Percentiles rank a stretch among this genome's conserved stretches.
phyloP scores from a whole-genome alignment of 1,139 yeast species.

The Pichia cactophila region DNA sequence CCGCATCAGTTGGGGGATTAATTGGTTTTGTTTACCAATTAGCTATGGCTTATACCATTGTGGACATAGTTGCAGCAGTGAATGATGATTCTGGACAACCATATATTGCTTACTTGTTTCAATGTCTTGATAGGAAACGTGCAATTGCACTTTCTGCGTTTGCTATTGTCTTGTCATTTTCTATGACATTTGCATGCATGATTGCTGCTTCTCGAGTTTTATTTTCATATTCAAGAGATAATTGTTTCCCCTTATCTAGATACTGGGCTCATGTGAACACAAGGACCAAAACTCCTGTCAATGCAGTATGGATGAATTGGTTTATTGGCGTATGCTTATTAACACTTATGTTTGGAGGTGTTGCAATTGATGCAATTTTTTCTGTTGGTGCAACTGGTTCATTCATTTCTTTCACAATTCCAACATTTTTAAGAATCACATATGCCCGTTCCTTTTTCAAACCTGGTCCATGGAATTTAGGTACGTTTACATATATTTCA shows the following conservation, averaged over 20 bases:
- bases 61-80: slow-evolving; percentile 44
- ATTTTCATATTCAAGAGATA: slow-evolving; percentile 64
- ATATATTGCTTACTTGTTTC: slow-evolving; percentile 50
- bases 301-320: slow-evolving; percentile 63
- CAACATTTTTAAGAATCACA: slow-evolving; percentile 54
- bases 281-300: slow-evolving; percentile 56
- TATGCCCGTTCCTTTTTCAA: slow-evolving; percentile 46
- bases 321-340: slow-evolving; percentile 51
- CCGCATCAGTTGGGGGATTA: slow-evolving; percentile 54
- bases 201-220: slow-evolving; percentile 65
- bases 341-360: slow-evolving; percentile 58
- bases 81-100: slow-evolving; percentile 59
- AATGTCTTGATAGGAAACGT: slow-evolving; percentile 38
- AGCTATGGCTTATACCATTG: slow-evolving; percentile 59
- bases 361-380: slow-evolving; percentile 68
- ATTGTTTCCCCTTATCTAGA: slow-evolving; percentile 56
- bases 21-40: slow-evolving; percentile 59
- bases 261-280: slow-evolving; percentile 47
- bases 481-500: slow-evolving; percentile 43
- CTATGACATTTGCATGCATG: slow-evolving; percentile 68
- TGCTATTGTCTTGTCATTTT: slow-evolving; percentile 52
- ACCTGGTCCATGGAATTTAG: slow-evolving; percentile 69
- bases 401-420: slow-evolving; percentile 62
- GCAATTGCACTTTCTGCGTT: slow-evolving; percentile 52
- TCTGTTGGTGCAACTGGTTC: slow-evolving; percentile 73